Base-by-base conservation (phyloP, 2,329 filamentous ascomycete genomes). In the Cryphonectria parasitica region DNA sequence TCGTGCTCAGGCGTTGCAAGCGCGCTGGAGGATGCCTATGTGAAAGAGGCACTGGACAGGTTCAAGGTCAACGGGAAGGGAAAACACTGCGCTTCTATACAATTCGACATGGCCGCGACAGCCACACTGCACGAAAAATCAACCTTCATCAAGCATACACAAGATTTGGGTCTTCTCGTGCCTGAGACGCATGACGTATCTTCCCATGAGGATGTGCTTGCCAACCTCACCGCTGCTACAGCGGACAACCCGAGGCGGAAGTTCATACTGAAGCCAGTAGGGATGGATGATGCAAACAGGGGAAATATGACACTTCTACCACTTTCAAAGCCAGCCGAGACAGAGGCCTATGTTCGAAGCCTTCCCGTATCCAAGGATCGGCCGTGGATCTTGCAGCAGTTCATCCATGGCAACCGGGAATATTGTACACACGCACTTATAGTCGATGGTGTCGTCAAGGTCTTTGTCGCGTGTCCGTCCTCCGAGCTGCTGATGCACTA, bases 381-480 rank as follows among this genome's bases (percentile, higher is more conserved):
- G 2, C 87, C 90, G 0, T 93, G 89, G 85, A 84, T 93, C 71
- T 77, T 94, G 34, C 91, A 95, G 76, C 88, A 93, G 76, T 92
- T 86, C 77, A 87, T 92, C 72, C 70, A 75, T 0, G 83, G 85
- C 0, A 86, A 88, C 0, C 82, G 84, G 0, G 91, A 94, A 77
- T 94, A 90, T 77, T 92, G 90, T 78, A 93, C 92, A 0, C 91
- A 94, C 74, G 82, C 91, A 0, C 82, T 94, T 2, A 81, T 94
- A 4, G 83, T 94, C n/a, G 80, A 83, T 0, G 91, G 91, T 1
- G 79, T 85, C 45, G 86, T 95, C 22, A 86, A 86, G 65, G 87
- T 87, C 0, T 93, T 94, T 74, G 86, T 89, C 8, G 88, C 91
- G 0, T 93, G 91, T 75, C 87, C 87, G 2, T 90, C 88, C 0